Conservation (phyloP, 2,329 filamentous ascomycete genomes). For the Intubia oerlemansii region DNA sequence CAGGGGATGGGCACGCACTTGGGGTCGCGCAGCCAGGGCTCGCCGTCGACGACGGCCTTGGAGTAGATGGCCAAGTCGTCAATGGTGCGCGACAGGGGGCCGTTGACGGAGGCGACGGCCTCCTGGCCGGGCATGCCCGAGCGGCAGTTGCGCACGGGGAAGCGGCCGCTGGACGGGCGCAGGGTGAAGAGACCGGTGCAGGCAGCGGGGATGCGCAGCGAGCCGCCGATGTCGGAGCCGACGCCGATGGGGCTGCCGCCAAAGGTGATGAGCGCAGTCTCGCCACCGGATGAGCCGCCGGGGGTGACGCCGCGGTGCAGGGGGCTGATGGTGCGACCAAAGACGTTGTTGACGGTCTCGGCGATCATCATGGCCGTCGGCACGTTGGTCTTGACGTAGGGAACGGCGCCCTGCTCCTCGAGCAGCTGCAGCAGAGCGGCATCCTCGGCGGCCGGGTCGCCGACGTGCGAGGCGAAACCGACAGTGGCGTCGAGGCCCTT, state of each 20-base stretch:
- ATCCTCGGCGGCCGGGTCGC: constrained; percentile 27
- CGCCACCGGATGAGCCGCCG: constrained; percentile 47
- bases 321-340: constrained; percentile 41
- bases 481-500: constrained; percentile 36
- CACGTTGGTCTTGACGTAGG: constrained; percentile 35
- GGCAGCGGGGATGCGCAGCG: constrained; percentile 29
- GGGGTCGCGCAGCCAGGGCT: constrained; percentile 36
- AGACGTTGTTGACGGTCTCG: constrained; percentile 43
- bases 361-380: constrained; percentile 46
- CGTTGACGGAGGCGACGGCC: constrained; percentile 40
- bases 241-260: constrained; percentile 37
- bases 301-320: constrained; percentile 34
- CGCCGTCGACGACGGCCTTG: constrained; percentile 23
- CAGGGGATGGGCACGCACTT: constrained; percentile 38
- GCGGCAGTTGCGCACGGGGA: constrained; percentile 29
- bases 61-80: constrained; percentile 33
- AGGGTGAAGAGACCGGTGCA: constrained; percentile 36
- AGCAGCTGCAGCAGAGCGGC: constrained; percentile 20
- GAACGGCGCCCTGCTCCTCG: constrained; percentile 25
- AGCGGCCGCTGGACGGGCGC: constrained; percentile 34
- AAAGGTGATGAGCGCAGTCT: constrained; percentile 39
- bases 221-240: constrained; percentile 41
- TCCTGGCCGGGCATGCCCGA: constrained; percentile 44
- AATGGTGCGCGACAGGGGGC: constrained; percentile 35
- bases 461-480: constrained; percentile 40